A percentile compares a stretch with the other conserved stretches of the same genome.
Evolutionary conservation across 176 grass and related monocot species (phyloP).

Genomic region (Oryza nivara): DNA sequence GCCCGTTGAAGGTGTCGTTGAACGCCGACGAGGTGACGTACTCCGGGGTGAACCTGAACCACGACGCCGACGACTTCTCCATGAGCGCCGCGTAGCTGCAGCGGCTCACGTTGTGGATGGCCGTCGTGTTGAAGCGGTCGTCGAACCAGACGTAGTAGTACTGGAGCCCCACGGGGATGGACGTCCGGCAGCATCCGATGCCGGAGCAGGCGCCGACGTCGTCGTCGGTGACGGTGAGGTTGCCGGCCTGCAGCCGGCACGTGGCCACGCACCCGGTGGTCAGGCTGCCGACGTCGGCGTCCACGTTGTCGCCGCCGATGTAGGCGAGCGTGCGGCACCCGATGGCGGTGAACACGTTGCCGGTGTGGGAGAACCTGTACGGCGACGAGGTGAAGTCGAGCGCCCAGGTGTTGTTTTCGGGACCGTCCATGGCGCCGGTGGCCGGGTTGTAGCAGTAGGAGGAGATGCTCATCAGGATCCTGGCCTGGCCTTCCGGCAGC

Average conservation of each 20-base stretch:
- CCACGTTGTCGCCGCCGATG: not conserved
- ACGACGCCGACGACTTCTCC: not conserved
- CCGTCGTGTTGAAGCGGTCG: not conserved
- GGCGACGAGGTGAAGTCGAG: not conserved
- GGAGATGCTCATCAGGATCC: too few relatives aligned
- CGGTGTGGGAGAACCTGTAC: not conserved
- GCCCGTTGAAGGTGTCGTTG: not conserved
- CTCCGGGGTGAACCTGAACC: not conserved
- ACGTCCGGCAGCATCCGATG: constrained; percentile 47
- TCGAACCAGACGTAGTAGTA: not conserved
- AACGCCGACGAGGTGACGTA: constrained; percentile 24
- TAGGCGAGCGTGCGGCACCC: not conserved
- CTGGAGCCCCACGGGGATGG: constrained; percentile 25
- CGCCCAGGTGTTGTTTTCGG: fast-evolving
- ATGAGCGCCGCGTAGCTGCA: constrained; percentile 43
- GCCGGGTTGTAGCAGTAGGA: not conserved
- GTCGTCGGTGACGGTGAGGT: not conserved
- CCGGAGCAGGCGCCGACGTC: constrained; percentile 22
- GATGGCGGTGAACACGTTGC: not conserved
- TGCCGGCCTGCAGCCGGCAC: not conserved
- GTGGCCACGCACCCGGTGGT: constrained; percentile 7
- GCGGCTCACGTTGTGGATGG: not conserved
- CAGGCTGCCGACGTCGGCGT: not conserved
- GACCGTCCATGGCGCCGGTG: too few relatives aligned
- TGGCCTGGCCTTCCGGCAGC: too few relatives aligned